Evolutionary conservation across 2,329 filamentous ascomycete species (phyloP).

Genomic region (Aspergillus alliaceus): DNA sequence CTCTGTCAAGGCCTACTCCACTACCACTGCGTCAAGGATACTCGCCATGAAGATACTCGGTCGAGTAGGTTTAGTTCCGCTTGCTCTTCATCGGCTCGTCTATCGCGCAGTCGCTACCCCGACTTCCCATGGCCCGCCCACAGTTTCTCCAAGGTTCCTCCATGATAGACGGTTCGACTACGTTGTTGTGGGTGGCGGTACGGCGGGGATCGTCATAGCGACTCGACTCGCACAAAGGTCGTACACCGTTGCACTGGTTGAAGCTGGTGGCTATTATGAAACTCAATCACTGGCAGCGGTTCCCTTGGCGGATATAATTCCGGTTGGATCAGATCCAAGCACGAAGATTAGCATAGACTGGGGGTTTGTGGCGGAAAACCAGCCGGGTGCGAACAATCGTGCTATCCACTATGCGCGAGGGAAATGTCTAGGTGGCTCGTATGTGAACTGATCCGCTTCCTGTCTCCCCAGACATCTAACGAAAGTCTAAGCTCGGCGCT

Average conservation of each 20-base stretch:
- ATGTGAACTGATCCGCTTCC: background rate
- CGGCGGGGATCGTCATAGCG: conserved; percentile 25
- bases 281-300: conserved; percentile 20
- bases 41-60: background rate
- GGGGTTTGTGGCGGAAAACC: conserved; percentile 23
- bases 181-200: conserved; percentile 30
- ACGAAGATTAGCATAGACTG: conserved; percentile 20
- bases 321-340: conserved; percentile 22
- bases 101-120: background rate
- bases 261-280: conserved; percentile 32
- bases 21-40: background rate
- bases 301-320: conserved; percentile 19
- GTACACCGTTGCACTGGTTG: conserved; percentile 28
- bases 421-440: conserved; percentile 16
- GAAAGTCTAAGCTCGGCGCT: conserved; percentile 13
- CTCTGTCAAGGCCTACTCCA: background rate
- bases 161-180: conserved; percentile 21
- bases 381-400: conserved; percentile 24
- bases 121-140: background rate
- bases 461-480: background rate
- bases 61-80: background rate
- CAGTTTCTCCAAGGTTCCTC: background rate
- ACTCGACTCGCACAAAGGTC: conserved; percentile 25
- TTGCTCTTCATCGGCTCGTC: background rate
- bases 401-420: conserved; percentile 16